A percentile compares a stretch with the other conserved stretches of the same genome.
Conservation (phyloP, 2,329 filamentous ascomycete species). For the Moelleriella libera region DNA sequence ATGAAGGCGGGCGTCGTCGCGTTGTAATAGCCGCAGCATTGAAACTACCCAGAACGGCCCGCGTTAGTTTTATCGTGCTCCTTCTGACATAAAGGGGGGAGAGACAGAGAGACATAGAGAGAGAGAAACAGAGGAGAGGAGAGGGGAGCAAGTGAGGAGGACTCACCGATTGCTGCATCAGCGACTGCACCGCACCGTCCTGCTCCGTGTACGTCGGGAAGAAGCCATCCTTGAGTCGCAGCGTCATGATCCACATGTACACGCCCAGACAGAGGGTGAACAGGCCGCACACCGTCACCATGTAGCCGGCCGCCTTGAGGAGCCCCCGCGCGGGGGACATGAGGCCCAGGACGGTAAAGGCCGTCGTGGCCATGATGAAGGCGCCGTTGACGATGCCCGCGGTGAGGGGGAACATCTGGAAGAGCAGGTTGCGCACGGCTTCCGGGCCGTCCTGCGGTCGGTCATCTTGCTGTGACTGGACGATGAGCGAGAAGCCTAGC, state of each 20-base stretch:
- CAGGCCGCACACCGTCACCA: conserved; percentile 45
- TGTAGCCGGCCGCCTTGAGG: conserved; percentile 55
- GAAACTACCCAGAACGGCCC: conserved; percentile 35
- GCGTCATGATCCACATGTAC: conserved; percentile 58
- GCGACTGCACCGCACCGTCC: conserved; percentile 40
- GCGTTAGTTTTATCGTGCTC: neutral
- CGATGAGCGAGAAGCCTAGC: conserved; percentile 40
- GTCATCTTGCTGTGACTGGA: conserved; percentile 29
- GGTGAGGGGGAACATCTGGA: conserved; percentile 39
- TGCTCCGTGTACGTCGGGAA: conserved; percentile 45
- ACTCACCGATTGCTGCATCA: conserved; percentile 55
- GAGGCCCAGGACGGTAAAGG: conserved; percentile 57
- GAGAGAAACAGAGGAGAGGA: neutral
- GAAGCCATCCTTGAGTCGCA: conserved; percentile 52
- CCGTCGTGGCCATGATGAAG: conserved; percentile 57
- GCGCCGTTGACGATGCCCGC: conserved; percentile 60
- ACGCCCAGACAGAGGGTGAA: conserved; percentile 55
- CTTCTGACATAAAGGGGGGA: neutral
- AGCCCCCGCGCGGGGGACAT: conserved; percentile 52
- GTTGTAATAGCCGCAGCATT: conserved; percentile 71
- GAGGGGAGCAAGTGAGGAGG: neutral
- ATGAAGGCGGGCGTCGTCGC: conserved; percentile 59
- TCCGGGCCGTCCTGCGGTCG: conserved; percentile 28
- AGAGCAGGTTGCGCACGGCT: conserved; percentile 36
- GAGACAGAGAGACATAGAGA: no score